Evolutionary conservation across 2,329 filamentous ascomycete genomes (phyloP), one percentile per base, ranked within the genome.

Genomic region (Sclerotinia glacialis): DNA sequence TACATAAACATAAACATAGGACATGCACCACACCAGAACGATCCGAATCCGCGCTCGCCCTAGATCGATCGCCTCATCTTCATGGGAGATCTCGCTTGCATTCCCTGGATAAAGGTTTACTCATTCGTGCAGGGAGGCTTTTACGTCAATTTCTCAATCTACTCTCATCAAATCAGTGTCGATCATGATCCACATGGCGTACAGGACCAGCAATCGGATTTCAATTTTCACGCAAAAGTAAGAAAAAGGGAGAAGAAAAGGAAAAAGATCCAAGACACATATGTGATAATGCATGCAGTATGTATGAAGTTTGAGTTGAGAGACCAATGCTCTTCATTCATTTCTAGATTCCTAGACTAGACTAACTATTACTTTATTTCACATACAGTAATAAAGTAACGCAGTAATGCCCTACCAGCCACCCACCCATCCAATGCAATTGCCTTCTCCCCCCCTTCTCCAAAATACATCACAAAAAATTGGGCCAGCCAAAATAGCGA

Each of bases 401-500:
- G 28, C 28, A 60, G 44, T 37, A 26, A 60, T 49, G 31, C 12
- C 44, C 18, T 49, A n/a, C 23, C 23, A 18, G 12, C 23, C 23
- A 23, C 12, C 34, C 37, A 34, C 14, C 14, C 26, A 23, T 44
- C 54, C 40, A 44, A 58, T 44, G 37, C 40, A 60, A 56, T 31
- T 44, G 14, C 28, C 21, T 26, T 46, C 21, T 11, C 42, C 5
- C 16, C 18, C 28, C 37, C 37, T 37, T 8, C 37, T 37, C 6
- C 28, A 4, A 26, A 49, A 60, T 49, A 49, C 31, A 60, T 44
- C 58, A 49, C 58, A 26, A 49, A 37, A 60, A 37, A 37, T 60
- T 60, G 58, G 58, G 2, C 58, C 58, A 49, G 58, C 58, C 58
- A 60, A 60, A 60, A 21, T 49, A 49, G 44, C 31, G 44, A 49